A percentile compares a stretch with the other conserved stretches of the same genome.
phyloP scores from a whole-genome alignment of 2,329 filamentous ascomycete genomes.

The Thermothelomyces thermophilus region DNA sequence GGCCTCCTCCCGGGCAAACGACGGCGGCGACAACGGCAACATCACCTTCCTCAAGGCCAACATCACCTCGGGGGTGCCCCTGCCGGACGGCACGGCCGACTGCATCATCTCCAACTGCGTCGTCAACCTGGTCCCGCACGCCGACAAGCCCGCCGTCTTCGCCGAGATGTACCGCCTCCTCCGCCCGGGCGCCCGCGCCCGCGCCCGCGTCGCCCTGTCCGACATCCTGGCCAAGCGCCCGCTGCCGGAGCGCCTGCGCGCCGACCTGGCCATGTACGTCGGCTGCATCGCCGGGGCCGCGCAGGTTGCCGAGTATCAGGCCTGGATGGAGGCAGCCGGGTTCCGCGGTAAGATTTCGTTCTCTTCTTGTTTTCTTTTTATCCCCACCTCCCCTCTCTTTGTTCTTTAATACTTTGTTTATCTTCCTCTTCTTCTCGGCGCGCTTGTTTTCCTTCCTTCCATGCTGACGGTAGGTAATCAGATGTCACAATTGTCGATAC shows the following conservation, averaged over 20 bases:
- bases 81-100: conserved; percentile 39
- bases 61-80: conserved; percentile 46
- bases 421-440: not conserved
- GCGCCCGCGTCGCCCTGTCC: conserved; percentile 50
- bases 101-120: conserved; percentile 60
- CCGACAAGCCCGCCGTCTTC: conserved; percentile 49
- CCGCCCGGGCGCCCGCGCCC: conserved; percentile 44
- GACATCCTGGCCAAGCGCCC: conserved; percentile 51
- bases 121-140: conserved; percentile 49
- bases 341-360: conserved; percentile 44
- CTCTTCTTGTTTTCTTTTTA: not conserved
- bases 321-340: conserved; percentile 43
- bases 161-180: conserved; percentile 52
- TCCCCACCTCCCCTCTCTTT: not conserved
- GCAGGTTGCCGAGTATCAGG: conserved; percentile 43
- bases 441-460: not conserved
- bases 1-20: conserved; percentile 25
- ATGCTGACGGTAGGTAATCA: no score
- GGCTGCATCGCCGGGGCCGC: conserved; percentile 56
- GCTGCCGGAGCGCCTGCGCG: conserved; percentile 42
- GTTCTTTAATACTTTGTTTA: not conserved
- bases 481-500: conserved; percentile 41
- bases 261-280: conserved; percentile 48
- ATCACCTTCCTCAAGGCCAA: conserved; percentile 43
- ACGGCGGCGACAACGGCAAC: conserved; percentile 36